Conservation (phyloP, 352 stramenopile species). For the Thalassiosira delicatula region DNA sequence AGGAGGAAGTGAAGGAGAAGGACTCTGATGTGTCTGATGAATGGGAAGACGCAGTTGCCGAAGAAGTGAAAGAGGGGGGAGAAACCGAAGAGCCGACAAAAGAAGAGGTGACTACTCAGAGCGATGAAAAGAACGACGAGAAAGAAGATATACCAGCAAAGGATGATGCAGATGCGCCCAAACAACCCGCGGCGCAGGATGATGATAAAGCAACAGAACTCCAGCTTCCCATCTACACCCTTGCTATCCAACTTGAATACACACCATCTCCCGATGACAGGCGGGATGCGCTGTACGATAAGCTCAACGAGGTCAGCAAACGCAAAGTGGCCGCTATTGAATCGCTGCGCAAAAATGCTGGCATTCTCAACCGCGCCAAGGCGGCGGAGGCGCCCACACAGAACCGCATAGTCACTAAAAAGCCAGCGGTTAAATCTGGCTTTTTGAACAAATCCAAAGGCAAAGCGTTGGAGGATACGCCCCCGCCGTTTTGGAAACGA, state of each 20-base stretch:
- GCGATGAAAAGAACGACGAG: constrained; percentile 17
- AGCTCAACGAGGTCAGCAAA: constrained; percentile 77
- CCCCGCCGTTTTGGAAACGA: constrained; percentile 51
- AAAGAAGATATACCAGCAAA: constrained; percentile 10
- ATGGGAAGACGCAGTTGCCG: constrained; percentile 6
- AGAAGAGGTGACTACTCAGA: constrained; percentile 8
- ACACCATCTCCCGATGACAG: constrained; percentile 75
- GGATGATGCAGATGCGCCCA: neutral
- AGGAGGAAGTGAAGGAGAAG: constrained; percentile 10
- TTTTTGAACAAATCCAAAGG: constrained; percentile 82
- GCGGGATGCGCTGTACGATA: constrained; percentile 76
- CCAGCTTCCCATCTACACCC: constrained; percentile 60
- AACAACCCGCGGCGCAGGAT: constrained; percentile 19
- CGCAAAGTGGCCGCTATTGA: constrained; percentile 71
- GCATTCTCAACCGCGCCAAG: constrained; percentile 49
- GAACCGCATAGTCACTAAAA: constrained; percentile 1
- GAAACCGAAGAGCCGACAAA: neutral
- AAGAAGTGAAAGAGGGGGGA: constrained; percentile 24
- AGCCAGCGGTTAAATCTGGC: constrained; percentile 69
- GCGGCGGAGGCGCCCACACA: constrained; percentile 3
- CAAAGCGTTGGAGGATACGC: constrained; percentile 17
- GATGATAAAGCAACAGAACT: constrained; percentile 28
- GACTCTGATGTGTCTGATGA: constrained; percentile 4
- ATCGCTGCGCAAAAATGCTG: constrained; percentile 67
- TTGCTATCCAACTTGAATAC: constrained; percentile 71